A percentile compares a stretch with the other conserved stretches of the same genome.
Evolutionary conservation across 371 early-diverging fungal species (phyloP).

Genomic region (Lichtheimia corymbifera): DNA sequence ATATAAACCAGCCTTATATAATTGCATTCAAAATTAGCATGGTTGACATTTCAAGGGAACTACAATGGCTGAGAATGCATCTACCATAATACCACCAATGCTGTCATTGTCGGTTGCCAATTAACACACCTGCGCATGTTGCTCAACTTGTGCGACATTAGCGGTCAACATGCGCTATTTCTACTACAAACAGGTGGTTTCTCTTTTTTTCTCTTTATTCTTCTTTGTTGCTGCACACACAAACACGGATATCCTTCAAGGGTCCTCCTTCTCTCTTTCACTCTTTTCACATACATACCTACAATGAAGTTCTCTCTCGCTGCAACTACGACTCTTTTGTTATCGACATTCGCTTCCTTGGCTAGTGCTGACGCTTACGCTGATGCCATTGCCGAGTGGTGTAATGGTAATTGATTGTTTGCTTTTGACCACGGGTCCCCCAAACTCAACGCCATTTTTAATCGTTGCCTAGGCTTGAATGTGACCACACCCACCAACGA

Average conservation of each 20-base stretch:
- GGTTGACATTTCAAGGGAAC: no score
- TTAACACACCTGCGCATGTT: no score
- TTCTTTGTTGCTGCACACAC: conserved; percentile 10
- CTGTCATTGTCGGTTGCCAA: no score
- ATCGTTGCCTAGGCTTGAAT: conserved; percentile 11
- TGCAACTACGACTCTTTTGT: conserved; percentile 38
- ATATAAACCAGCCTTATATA: no score
- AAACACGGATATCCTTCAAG: neutral
- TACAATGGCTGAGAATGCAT: no score
- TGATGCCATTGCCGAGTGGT: conserved; percentile 47
- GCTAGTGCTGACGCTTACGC: conserved; percentile 44
- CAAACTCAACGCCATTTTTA: neutral
- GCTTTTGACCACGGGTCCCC: neutral
- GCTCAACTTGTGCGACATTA: conserved; percentile 20
- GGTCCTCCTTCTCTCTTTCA: conserved; percentile 12
- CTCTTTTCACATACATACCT: neutral
- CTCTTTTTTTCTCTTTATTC: conserved; percentile 11
- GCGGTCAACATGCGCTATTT: neutral
- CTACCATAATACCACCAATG: no score
- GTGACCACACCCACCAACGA: conserved; percentile 18
- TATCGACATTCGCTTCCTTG: conserved; percentile 29
- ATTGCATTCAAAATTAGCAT: no score
- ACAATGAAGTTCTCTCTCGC: conserved; percentile 53
- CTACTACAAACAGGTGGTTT: neutral
- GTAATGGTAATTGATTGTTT: conserved; percentile 30